phyloP scores from a whole-genome alignment of 1,284 basidiomycete species.

The Fomitopsis betulina region DNA sequence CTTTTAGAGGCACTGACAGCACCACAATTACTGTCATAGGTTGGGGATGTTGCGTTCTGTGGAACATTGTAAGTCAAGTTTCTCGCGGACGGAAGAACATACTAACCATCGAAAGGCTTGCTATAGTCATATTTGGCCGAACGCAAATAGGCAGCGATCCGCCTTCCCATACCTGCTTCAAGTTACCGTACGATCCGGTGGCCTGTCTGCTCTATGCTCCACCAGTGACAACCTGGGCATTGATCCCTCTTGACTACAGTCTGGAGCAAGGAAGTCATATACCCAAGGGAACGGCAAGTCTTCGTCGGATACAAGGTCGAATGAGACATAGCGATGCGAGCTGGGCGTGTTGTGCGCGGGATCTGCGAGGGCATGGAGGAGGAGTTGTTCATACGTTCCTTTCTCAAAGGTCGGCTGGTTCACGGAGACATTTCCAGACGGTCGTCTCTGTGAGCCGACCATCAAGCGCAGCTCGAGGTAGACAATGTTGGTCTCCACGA shows the following conservation, averaged over 20 bases:
- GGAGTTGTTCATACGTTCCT: background rate
- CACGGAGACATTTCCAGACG: too few relatives aligned
- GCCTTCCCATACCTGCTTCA: background rate
- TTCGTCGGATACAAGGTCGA: background rate
- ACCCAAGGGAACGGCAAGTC: background rate
- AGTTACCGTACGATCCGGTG: background rate
- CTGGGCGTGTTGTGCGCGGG: background rate
- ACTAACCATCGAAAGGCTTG: background rate
- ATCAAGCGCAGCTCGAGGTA: too few relatives aligned
- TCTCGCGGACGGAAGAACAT: background rate
- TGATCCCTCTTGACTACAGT: background rate
- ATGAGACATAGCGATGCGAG: background rate
- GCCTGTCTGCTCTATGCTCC: background rate
- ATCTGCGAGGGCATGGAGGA: background rate
- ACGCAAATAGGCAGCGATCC: background rate
- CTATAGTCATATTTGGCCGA: background rate
- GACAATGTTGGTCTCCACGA: too few relatives aligned
- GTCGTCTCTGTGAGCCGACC: too few relatives aligned
- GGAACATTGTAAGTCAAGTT: background rate
- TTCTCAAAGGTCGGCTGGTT: too few relatives aligned
- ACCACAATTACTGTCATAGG: too few relatives aligned
- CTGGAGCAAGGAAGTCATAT: background rate
- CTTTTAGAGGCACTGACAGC: too few relatives aligned
- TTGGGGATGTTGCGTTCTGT: background rate
- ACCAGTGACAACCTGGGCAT: background rate